Evolutionary conservation across 139 green algal genomes (phyloP).

Genomic region (Coelastrella sp.): DNA sequence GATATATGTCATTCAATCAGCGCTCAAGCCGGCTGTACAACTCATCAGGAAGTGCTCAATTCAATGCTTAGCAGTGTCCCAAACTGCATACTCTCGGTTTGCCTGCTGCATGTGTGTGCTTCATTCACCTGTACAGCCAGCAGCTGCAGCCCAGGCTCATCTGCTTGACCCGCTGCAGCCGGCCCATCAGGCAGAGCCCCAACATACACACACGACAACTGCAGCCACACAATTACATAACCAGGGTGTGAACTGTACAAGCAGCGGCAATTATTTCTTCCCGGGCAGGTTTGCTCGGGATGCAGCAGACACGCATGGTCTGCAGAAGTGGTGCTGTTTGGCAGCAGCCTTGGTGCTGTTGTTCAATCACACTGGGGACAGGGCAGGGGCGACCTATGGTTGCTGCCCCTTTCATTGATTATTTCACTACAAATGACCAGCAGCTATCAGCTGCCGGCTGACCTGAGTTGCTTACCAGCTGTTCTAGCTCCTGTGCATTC

Average conservation of each 20-base stretch:
- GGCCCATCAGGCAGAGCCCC: not conserved
- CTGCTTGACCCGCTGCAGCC: not conserved
- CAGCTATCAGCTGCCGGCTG: not conserved
- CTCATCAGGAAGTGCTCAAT: no score
- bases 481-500: not conserved
- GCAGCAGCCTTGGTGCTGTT: not conserved
- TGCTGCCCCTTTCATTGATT: not conserved
- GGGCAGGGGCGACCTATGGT: not conserved
- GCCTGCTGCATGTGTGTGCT: not conserved
- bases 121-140: constrained; percentile 18
- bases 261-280: not conserved
- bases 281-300: no score
- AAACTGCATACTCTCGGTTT: no score
- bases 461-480: constrained; percentile 18
- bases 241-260: not conserved
- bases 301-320: not conserved
- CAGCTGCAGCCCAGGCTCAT: not conserved
- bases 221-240: not conserved
- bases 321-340: not conserved
- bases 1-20: no score
- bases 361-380: not conserved
- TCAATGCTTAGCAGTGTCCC: no score
- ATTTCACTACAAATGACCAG: not conserved
- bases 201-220: constrained; percentile 26
- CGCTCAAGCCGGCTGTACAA: no score